Evolutionary conservation across 2,329 filamentous ascomycete species (phyloP), one percentile per base, ranked within the genome.

Genomic region (Ascochyta fabae): DNA sequence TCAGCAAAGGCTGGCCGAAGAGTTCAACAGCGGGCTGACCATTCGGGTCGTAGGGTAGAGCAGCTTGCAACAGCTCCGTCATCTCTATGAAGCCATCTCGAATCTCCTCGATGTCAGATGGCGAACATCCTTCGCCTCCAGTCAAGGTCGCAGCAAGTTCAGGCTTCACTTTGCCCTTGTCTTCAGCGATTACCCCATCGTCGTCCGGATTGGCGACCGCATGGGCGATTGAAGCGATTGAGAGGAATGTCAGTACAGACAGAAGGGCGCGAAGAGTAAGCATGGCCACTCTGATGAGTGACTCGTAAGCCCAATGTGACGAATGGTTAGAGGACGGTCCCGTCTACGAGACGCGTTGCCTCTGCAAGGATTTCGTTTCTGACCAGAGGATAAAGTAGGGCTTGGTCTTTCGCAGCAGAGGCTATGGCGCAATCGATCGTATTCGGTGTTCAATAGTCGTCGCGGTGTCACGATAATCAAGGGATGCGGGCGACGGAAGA

Each of bases 61-160:
- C 64, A 8, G 68, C 64, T 41, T 60, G 59, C 59, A 73, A 72
- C 10, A 73, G 48, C 19, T 56, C 44, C 8, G 65, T 70, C 71
- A 74, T 74, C 22, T 74, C 71, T 29, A 65, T 48, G 54, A 74
- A 74, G 53, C 72, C 70, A 34, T 60, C 55, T 56, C 65, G 62
- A 41, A 73, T 73, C 27, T 56, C 43, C 41, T 66, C 56, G 1
- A 74, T 53, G 19, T 72, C 58, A 19, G 66, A 61, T 9, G 62
- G 44, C 26, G 61, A 57, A 43, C 72, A 74, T 13, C 62, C 62
- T 56, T 74, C 71, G 35, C 71, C 72, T 15, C 72, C 70, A 1
- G 69, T 73, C 22, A 73, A 52, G 1, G 62, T 41, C 2, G 68
- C 64, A 15, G 69, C 69, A 45, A 62, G 62, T 13, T 65, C 54